Base-by-base conservation (phyloP, 768 basidiomycete species). In the Naganishia onofrii region DNA sequence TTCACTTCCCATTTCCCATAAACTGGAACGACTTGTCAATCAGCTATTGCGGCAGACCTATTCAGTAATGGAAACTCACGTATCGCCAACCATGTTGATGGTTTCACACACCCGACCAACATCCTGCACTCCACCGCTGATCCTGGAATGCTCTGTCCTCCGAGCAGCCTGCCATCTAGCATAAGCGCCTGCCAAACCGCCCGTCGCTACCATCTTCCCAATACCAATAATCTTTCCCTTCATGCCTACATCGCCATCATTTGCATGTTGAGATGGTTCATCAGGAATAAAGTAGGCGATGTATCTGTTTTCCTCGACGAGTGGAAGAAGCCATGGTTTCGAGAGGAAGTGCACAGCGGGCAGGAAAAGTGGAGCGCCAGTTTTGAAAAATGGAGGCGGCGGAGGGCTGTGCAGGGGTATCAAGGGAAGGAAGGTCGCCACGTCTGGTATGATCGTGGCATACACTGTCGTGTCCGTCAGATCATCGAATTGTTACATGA, bases 341-440 rank as follows among this genome's bases (percentile, higher is more conserved):
- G 68, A 67, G 15, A 80, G 68, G 55, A 78, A 74, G 3, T 74
- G 64, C 3, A 80, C 73, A 19, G 79, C 79, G 12, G 76, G 76
- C n/a, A 78, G 69, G 72, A 80, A 80, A 0, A 80, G 68, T 5
- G 79, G 77, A 58, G 79, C 79, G 6, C 79, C 79, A 48, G 76
- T 60, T 19, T 44, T 74, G 51, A 80, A 44, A 6, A 80, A 71
- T 6, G 79, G 77, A 13, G 77, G 77, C 26, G 79, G 77, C 17
- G 78, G 70, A 5, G 79, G 79, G 44, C 74, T 56, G 66, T 78
- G 77, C 2, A 80, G 69, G 21, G 78, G 77, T 34, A 80, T 28
- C 26, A 76, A 68, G 1, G 79, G 77, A 21, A 80, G 66, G 10
- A 74, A 60, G 46, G 21, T 73, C 64, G 5, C 9, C 6, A 60